Evolutionary conservation across 2,329 filamentous ascomycete species (phyloP).

Genomic region (Trichoderma hamatum): DNA sequence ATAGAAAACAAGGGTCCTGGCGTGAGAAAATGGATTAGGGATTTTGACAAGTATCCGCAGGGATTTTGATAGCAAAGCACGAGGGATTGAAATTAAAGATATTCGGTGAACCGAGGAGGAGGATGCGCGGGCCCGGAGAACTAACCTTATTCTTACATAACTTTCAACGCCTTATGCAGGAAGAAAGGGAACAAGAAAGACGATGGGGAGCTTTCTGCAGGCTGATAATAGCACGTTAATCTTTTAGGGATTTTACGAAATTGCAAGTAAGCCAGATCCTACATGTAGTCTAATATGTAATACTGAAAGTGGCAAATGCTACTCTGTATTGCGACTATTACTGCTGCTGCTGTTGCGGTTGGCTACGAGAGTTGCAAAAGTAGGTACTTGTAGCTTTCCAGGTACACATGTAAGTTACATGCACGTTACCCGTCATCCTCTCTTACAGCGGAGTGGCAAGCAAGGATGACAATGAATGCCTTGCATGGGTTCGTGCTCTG

Average conservation of each 20-base stretch:
- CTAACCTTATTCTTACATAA: constrained; percentile 24
- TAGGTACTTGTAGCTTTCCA: no score
- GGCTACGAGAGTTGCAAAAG: no score
- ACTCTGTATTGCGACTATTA: no score
- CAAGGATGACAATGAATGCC: background rate
- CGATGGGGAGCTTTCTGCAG: background rate
- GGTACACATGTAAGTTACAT: background rate
- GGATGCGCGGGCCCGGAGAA: background rate
- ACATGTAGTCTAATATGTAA: background rate
- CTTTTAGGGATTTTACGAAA: background rate
- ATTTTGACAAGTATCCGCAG: background rate
- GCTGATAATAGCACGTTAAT: background rate
- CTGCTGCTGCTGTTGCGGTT: no score
- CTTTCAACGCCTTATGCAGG: constrained; percentile 6
- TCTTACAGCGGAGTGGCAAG: background rate
- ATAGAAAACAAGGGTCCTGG: constrained; percentile 14
- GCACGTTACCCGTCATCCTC: background rate
- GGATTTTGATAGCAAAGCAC: background rate
- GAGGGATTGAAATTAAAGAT: constrained; percentile 18
- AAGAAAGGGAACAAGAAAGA: background rate
- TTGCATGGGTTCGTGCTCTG: constrained; percentile 12
- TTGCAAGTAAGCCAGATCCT: background rate
- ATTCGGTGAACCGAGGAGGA: constrained; percentile 15
- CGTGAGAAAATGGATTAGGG: background rate
- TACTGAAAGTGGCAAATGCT: background rate